These are phyloP conservation scores for Tetrahymena elliotti DNA, from an alignment of 73 alveolate genomes.

Conservation along the genomic window DNA sequence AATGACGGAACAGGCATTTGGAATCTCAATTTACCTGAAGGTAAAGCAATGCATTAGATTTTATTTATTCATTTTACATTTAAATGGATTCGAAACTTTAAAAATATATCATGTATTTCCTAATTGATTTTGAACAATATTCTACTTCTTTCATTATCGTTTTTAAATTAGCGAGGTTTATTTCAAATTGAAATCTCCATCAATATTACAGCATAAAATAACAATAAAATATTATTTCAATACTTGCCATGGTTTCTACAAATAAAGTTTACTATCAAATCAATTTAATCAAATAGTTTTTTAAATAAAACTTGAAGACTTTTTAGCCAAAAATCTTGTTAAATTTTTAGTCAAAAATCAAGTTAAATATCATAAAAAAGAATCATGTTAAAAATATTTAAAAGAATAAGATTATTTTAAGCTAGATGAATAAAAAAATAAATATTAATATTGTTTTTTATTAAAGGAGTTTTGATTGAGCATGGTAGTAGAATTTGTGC, in stretches of 20 bases:
- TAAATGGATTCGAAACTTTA: not conserved
- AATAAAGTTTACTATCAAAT: too few species aligned
- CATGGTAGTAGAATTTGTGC: slow-evolving; percentile 62
- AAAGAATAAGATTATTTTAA: not conserved
- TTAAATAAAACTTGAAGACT: too few species aligned
- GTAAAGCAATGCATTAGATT: slow-evolving; percentile 22
- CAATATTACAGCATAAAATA: not conserved
- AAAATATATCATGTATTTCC: not conserved
- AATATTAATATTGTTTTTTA: not conserved
- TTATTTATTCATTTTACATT: slow-evolving; percentile 37
- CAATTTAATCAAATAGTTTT: too few species aligned
- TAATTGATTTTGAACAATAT: too few species aligned
- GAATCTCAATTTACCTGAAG: slow-evolving; percentile 52
- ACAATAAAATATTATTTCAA: too few species aligned
- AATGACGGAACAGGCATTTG: slow-evolving; percentile 56
- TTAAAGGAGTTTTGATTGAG: slow-evolving; percentile 28
- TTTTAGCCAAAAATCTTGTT: too few species aligned
- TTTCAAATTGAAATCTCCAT: too few species aligned
- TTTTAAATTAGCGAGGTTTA: too few species aligned
- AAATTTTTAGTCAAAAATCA: too few species aligned
- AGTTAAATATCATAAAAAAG: too few species aligned
- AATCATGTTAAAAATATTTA: too few species aligned
- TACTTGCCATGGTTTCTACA: too few species aligned
- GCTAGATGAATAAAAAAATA: not conserved
- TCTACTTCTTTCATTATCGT: not conserved